A percentile compares a stretch with the other conserved stretches of the same genome.
phyloP scores from a whole-genome alignment of 2,329 filamentous ascomycete species.

The Colletotrichum aenigma region DNA sequence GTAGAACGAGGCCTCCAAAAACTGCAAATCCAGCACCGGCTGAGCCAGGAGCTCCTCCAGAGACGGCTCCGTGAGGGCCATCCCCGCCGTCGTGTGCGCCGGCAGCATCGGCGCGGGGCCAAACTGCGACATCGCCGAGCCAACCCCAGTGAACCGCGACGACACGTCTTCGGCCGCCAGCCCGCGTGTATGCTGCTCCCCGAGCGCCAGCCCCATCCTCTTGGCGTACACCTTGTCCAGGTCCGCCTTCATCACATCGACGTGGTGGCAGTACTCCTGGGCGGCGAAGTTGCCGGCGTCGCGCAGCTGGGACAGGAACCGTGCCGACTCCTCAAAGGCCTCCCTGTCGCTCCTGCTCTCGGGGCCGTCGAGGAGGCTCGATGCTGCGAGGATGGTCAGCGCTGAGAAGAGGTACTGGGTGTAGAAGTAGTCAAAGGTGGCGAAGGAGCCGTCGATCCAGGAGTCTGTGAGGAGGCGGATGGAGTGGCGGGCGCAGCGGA shows the following conservation, averaged over 20 bases:
- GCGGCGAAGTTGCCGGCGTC: constrained; percentile 44
- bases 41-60: constrained; percentile 37
- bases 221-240: background rate
- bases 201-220: background rate
- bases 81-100: constrained; percentile 30
- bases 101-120: background rate
- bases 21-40: constrained; percentile 35
- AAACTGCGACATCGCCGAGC: background rate
- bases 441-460: constrained; percentile 51
- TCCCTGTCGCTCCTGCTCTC: constrained; percentile 38
- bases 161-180: background rate
- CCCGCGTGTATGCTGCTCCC: background rate
- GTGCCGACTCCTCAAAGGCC: constrained; percentile 39
- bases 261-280: constrained; percentile 42
- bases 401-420: constrained; percentile 53
- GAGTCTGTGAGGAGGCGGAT: constrained; percentile 43
- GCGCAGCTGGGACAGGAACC: constrained; percentile 41
- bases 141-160: background rate
- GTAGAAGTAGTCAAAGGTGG: constrained; percentile 50
- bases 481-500: constrained; percentile 49
- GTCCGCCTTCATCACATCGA: constrained; percentile 34
- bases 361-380: constrained; percentile 37
- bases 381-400: constrained; percentile 46
- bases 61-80: constrained; percentile 39
- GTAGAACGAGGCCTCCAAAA: constrained; percentile 29